Evolutionary conservation across 108 stramenopile species (phyloP).

Genomic region (Discostella pseudostelligera): DNA sequence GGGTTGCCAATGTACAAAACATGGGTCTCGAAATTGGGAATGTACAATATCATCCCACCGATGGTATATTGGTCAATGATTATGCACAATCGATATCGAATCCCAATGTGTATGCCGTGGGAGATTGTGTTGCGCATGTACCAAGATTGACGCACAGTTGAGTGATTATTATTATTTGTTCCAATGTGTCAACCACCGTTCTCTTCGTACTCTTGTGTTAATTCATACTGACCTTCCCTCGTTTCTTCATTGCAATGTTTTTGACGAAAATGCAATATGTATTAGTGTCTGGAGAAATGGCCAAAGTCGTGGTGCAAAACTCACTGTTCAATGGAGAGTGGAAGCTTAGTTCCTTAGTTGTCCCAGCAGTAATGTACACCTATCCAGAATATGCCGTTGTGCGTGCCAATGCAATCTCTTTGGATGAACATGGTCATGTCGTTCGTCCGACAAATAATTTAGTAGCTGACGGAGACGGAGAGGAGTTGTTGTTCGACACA

Average conservation of each 20-base stretch:
- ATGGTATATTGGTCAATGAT: slow-evolving; percentile 86
- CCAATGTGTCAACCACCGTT: background rate
- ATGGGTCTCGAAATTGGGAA: slow-evolving; percentile 84
- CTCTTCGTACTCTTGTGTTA: background rate
- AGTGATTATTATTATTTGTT: background rate
- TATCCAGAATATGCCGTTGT: slow-evolving; percentile 95
- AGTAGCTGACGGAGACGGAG: slow-evolving; percentile 1
- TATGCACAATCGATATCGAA: slow-evolving; percentile 78
- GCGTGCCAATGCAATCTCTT: slow-evolving; percentile 51
- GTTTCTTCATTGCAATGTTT: background rate
- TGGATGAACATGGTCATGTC: slow-evolving; percentile 55
- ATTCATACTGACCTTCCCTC: background rate
- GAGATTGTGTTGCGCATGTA: slow-evolving; percentile 89
- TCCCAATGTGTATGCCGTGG: slow-evolving; percentile 89
- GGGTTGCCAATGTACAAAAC: slow-evolving; percentile 88
- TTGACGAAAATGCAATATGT: no score
- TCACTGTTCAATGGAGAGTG: slow-evolving; percentile 83
- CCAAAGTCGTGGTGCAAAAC: slow-evolving; percentile 92
- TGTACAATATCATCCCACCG: slow-evolving; percentile 71
- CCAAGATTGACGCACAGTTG: slow-evolving; percentile 80
- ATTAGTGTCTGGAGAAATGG: slow-evolving; percentile 89
- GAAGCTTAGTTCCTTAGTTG: slow-evolving; percentile 83
- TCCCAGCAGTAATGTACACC: slow-evolving; percentile 93
- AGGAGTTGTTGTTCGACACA: slow-evolving; percentile 31
- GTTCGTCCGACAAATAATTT: slow-evolving; percentile 21